These are phyloP conservation scores for Rubia balearica DNA, from an alignment of 305 asterid species.

Conservation along the genomic window DNA sequence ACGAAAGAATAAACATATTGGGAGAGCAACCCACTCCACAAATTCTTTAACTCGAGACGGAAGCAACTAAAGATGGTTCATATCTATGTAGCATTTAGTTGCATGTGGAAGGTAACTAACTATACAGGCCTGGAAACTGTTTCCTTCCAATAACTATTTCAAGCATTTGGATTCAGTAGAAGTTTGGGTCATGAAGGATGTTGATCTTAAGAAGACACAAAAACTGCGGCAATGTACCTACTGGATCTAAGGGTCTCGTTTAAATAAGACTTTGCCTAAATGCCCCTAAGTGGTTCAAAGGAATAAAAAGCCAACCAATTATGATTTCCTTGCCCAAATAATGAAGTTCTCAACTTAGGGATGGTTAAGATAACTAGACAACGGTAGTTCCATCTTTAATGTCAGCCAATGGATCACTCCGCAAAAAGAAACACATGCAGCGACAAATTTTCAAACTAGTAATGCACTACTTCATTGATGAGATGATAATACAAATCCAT, in stretches of 20 bases:
- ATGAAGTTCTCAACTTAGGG: not conserved
- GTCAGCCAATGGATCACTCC: not conserved
- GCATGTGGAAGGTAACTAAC: not conserved
- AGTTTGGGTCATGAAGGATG: not conserved
- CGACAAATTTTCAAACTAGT: not conserved
- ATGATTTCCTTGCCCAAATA: not conserved
- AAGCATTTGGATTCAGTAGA: not conserved
- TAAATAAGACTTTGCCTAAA: not conserved
- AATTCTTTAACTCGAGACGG: not conserved
- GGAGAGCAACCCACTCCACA: not conserved
- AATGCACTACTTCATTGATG: not conserved
- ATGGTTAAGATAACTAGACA: not conserved
- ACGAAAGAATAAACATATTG: not conserved
- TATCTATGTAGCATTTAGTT: not conserved
- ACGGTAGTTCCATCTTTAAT: no score
- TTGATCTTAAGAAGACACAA: not conserved
- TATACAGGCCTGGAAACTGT: not conserved
- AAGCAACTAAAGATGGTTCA: not conserved
- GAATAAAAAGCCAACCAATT: not conserved
- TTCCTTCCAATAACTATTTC: not conserved
- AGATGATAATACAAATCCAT: not conserved
- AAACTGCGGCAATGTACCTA: not conserved
- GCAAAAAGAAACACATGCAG: not conserved
- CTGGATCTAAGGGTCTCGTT: not conserved
- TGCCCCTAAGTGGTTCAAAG: not conserved